Evolutionary conservation across 2,329 filamentous ascomycete species (phyloP).

Genomic region (Trichoderma gracile): DNA sequence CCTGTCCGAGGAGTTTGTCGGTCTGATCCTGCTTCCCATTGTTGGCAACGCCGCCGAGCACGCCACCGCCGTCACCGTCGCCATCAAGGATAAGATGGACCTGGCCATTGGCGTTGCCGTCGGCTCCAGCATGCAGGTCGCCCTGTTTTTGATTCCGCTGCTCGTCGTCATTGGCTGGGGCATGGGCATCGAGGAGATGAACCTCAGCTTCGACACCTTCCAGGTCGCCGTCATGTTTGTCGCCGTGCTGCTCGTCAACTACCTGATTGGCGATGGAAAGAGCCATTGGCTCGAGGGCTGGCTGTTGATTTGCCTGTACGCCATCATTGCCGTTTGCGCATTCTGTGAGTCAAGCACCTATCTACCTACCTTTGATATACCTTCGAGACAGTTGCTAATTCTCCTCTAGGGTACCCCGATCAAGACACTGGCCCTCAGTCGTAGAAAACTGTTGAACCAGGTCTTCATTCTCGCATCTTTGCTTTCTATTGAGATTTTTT

Average conservation of each 20-base stretch:
- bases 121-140: slow-evolving; percentile 78
- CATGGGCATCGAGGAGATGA: slow-evolving; percentile 71
- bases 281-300: slow-evolving; percentile 82
- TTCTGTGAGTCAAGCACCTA: slow-evolving; percentile 52
- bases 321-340: slow-evolving; percentile 73
- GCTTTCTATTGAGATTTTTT: neutral
- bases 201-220: slow-evolving; percentile 83
- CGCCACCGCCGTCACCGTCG: slow-evolving; percentile 76
- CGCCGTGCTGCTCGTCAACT: slow-evolving; percentile 81
- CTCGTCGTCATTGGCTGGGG: slow-evolving; percentile 79
- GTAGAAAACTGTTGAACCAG: neutral
- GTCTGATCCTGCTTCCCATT: slow-evolving; percentile 77
- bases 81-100: slow-evolving; percentile 84
- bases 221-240: slow-evolving; percentile 85
- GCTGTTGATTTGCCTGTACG: slow-evolving; percentile 73
- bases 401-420: slow-evolving; percentile 24
- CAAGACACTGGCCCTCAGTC: neutral
- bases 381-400: neutral
- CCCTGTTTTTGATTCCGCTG: slow-evolving; percentile 74
- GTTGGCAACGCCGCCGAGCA: slow-evolving; percentile 84
- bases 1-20: slow-evolving; percentile 73
- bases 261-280: slow-evolving; percentile 78
- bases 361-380: neutral
- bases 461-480: neutral
- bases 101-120: slow-evolving; percentile 78